Evolutionary conservation across 495 filamentous ascomycete genomes (phyloP).

Genomic region (Penicillium arizonense): DNA sequence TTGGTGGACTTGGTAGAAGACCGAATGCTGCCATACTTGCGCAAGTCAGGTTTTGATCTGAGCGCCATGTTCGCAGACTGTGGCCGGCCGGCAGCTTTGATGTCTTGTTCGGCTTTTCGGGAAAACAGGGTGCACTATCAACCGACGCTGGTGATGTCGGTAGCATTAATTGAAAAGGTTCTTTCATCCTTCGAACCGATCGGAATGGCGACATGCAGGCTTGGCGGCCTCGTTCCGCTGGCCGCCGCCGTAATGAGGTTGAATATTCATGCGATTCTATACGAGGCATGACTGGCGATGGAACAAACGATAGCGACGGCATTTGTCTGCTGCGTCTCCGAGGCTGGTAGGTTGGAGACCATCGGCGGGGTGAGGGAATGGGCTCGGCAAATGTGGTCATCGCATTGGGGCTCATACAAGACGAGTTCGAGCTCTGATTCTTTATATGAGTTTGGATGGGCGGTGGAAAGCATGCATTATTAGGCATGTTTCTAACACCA

Average conservation of each 20-base stretch:
- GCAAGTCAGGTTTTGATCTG: constrained; percentile 39
- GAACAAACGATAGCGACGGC: constrained; percentile 28
- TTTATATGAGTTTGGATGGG: constrained; percentile 25
- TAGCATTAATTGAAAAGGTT: constrained; percentile 43
- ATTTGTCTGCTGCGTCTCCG: constrained; percentile 26
- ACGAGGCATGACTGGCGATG: constrained; percentile 15
- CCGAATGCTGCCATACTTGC: constrained; percentile 38
- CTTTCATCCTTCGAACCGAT: constrained; percentile 48
- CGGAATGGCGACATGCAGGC: constrained; percentile 42
- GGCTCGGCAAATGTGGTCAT: constrained; percentile 12
- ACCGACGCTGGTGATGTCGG: constrained; percentile 33
- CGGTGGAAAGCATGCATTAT: constrained; percentile 19
- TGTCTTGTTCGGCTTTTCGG: constrained; percentile 13
- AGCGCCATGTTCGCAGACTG: constrained; percentile 41
- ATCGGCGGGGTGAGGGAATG: constrained; percentile 28
- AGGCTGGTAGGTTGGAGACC: constrained; percentile 31
- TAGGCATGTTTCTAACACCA: constrained; percentile 18
- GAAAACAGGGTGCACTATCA: constrained; percentile 21
- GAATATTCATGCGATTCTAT: constrained; percentile 29
- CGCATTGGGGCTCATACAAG: constrained; percentile 23
- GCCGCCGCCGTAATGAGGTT: constrained; percentile 24
- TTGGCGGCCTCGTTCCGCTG: constrained; percentile 22
- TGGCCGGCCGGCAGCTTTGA: constrained; percentile 19
- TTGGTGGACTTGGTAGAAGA: constrained; percentile 41
- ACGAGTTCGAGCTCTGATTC: constrained; percentile 22